A percentile compares a stretch with the other conserved stretches of the same genome.
phyloP scores from a whole-genome alignment of 345 rosid genomes.

The Arabis hirsuta region DNA sequence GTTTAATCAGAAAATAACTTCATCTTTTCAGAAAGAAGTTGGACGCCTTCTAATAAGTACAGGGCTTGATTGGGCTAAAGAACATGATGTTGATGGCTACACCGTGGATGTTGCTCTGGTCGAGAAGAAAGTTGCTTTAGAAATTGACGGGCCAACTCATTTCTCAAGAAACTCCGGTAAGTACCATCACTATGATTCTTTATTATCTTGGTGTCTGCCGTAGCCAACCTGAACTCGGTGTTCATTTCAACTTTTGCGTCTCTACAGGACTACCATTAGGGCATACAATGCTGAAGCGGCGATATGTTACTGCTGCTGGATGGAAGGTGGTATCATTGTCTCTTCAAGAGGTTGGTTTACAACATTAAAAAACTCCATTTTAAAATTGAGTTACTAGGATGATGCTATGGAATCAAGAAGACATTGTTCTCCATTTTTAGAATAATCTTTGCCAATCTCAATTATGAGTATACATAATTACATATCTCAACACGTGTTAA shows the following conservation, averaged over 20 bases:
- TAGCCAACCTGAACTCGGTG: conserved; percentile 10
- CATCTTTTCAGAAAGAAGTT: conserved; percentile 92
- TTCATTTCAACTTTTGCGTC: conserved; percentile 1
- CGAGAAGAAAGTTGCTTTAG: conserved; percentile 83
- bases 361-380: not conserved
- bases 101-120: conserved; percentile 79
- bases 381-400: conserved; percentile 7
- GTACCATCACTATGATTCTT: conserved; percentile 35
- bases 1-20: conserved; percentile 81
- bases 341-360: conserved; percentile 70
- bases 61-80: conserved; percentile 88
- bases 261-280: conserved; percentile 81
- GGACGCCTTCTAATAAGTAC: conserved; percentile 81
- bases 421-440: not conserved
- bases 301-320: conserved; percentile 79
- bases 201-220: not conserved
- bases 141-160: conserved; percentile 95
- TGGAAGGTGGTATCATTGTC: conserved; percentile 84
- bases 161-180: conserved; percentile 85
- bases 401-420: conserved; percentile 17
- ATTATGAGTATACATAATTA: not conserved
- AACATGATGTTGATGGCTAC: conserved; percentile 72
- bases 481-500: conserved; percentile 25
- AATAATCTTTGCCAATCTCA: not conserved
- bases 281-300: conserved; percentile 79